phyloP scores from a whole-genome alignment of 2,329 filamentous ascomycete genomes.

The Hypocreales sp. region DNA sequence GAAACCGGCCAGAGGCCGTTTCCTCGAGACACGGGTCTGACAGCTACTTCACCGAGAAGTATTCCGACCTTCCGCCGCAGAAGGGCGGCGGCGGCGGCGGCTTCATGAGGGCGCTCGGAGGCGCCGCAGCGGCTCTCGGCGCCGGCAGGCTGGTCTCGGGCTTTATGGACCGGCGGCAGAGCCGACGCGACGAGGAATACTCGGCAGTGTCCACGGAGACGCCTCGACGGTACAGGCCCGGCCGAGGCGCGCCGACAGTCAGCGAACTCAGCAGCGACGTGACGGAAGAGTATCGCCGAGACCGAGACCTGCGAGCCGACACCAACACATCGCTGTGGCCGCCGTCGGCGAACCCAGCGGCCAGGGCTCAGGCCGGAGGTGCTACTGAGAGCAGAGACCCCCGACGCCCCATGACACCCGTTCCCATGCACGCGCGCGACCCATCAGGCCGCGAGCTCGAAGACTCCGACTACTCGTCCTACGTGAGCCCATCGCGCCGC shows the following conservation, averaged over 20 bases:
- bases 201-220: constrained; percentile 48
- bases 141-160: constrained; percentile 46
- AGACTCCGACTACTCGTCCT: constrained; percentile 43
- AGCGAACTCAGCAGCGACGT: constrained; percentile 39
- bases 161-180: constrained; percentile 36
- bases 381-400: constrained; percentile 22
- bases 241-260: constrained; percentile 19
- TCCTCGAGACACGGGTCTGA: constrained; percentile 36
- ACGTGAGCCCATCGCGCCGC: constrained; percentile 46
- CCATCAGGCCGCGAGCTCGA: constrained; percentile 28
- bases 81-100: constrained; percentile 30
- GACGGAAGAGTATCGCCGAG: constrained; percentile 15
- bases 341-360: constrained; percentile 26
- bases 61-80: constrained; percentile 26
- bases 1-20: constrained; percentile 30
- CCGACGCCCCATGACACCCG: constrained; percentile 28
- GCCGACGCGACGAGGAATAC: constrained; percentile 40
- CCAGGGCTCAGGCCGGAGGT: constrained; percentile 29
- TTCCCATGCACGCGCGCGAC: constrained; percentile 28
- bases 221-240: constrained; percentile 30
- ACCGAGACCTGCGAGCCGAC: constrained; percentile 6
- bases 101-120: constrained; percentile 44
- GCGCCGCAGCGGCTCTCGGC: constrained; percentile 45
- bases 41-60: constrained; percentile 53
- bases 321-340: constrained; percentile 28